phyloP scores from a whole-genome alignment of 192 early-diverging fungal genomes.

The Cladochytrium replicatum region DNA sequence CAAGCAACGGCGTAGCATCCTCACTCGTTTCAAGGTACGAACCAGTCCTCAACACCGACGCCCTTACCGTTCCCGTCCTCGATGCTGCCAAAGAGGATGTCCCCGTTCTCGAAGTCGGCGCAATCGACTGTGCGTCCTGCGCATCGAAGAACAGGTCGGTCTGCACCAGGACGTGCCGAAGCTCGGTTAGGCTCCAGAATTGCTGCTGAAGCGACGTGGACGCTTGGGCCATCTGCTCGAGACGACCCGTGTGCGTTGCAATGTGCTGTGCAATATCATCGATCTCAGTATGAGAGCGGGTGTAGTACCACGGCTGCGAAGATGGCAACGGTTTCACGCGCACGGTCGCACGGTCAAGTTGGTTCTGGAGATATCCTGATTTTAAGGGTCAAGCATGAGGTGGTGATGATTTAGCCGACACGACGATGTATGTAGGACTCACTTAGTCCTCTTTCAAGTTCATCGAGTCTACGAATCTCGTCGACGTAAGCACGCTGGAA shows the following conservation, averaged over 20 bases:
- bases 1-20: too few species aligned
- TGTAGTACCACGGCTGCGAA: constrained; percentile 32
- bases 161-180: constrained; percentile 80
- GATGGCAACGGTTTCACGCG: constrained; percentile 34
- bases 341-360: constrained; percentile 59
- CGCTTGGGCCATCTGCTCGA: constrained; percentile 76
- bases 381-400: not conserved
- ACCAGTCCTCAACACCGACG: too few species aligned
- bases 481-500: constrained; percentile 94
- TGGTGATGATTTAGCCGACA: not conserved
- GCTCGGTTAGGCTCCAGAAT: constrained; percentile 81
- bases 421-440: constrained; percentile 13
- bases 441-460: constrained; percentile 93
- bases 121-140: too few species aligned
- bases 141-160: constrained; percentile 69
- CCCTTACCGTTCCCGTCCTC: too few species aligned
- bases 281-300: constrained; percentile 77
- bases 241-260: constrained; percentile 65
- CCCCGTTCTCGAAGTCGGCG: too few species aligned
- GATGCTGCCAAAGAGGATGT: too few species aligned
- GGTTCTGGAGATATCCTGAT: constrained; percentile 55
- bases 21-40: too few species aligned
- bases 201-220: constrained; percentile 80
- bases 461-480: constrained; percentile 91
- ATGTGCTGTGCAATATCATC: constrained; percentile 84